Base-by-base conservation (phyloP, 2,329 filamentous ascomycete species). In the Aspergillus arachidicola region DNA sequence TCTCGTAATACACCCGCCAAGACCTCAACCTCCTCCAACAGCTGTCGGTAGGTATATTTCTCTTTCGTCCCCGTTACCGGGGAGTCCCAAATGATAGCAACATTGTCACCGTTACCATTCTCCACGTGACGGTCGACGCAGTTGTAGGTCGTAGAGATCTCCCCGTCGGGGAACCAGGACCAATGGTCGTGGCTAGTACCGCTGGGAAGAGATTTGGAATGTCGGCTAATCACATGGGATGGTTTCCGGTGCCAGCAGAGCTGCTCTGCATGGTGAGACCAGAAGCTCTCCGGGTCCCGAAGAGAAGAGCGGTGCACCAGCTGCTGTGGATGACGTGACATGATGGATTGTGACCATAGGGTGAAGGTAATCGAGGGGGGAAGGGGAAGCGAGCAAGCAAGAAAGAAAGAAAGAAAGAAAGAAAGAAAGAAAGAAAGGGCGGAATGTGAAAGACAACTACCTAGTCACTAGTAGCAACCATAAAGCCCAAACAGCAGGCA, bases 121-220 rank as follows among this genome's bases (percentile, higher is more conserved):
- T 86, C 80, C n/a, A 97, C 93, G 78, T 97, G 94, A 16, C 94
- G 85, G 78, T 97, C 93, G 16, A 97, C 82, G 75, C 93, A 96
- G 76, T 97, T 98, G 82, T 93, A 96, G 69, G 91, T 93, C 0
- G 93, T 97, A 45, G 91, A 95, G 69, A 98, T 91, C 80, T 95
- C 89, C 66, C 94, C 94, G 66, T 88, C 92, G 0, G 91, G 87
- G 70, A 96, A 97, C 94, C 94, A 98, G 66, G 88, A 86, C 93
- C 94, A 97, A 73, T 91, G 88, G 48, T 87, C 84, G 74, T 96
- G 89, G 19, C 82, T 81, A n/a, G 83, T 79, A 61, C 88, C 89
- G 55, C 70, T 73, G 59, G 82, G 78, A 4, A 95, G 81, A 9
- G 82, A 86, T 78, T 91, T 94, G 55, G 84, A 87, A 23, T 83